A percentile compares a stretch with the other conserved stretches of the same genome.
These are phyloP conservation scores for Pistacia vera DNA, from an alignment of 345 rosid species.

Conservation along the genomic window DNA sequence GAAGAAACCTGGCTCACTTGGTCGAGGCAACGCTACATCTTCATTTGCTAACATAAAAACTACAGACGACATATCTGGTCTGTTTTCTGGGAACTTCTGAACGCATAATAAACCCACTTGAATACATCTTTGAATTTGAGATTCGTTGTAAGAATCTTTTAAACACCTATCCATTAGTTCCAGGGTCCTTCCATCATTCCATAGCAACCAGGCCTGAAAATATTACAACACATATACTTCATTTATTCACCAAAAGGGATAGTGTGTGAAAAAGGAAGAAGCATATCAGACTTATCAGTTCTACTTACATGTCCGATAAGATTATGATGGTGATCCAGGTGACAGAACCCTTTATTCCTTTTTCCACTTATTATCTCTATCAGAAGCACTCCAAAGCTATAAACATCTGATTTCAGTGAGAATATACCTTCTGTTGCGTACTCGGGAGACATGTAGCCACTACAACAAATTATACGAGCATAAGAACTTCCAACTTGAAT, in stretches of 20 bases:
- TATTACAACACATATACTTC: not conserved
- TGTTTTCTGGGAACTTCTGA: conserved; percentile 26
- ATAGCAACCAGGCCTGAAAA: conserved; percentile 38
- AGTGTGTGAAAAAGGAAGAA: not conserved
- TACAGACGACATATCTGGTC: conserved; percentile 33
- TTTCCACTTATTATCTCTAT: conserved; percentile 35
- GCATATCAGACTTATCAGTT: not conserved
- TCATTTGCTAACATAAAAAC: conserved; percentile 37
- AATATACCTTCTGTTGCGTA: conserved; percentile 28
- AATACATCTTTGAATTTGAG: conserved; percentile 28
- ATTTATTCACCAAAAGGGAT: not conserved
- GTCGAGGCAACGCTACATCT: conserved; percentile 26
- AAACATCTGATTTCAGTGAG: conserved; percentile 34
- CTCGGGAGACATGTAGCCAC: conserved; percentile 34
- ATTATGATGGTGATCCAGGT: conserved; percentile 15
- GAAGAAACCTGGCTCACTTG: conserved; percentile 39
- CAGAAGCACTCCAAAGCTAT: conserved; percentile 35
- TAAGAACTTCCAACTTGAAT: not conserved
- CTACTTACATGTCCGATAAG: conserved; percentile 34
- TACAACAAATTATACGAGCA: not conserved
- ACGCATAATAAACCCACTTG: conserved; percentile 39
- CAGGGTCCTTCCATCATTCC: conserved; percentile 25
- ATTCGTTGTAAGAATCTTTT: conserved; percentile 6
- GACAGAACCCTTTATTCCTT: conserved; percentile 34
- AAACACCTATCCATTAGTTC: conserved; percentile 15